A percentile compares a stretch with the other conserved stretches of the same genome.
These are phyloP conservation scores for Kodamaea sagamina DNA, from an alignment of 805 yeast species.

Conservation along the genomic window DNA sequence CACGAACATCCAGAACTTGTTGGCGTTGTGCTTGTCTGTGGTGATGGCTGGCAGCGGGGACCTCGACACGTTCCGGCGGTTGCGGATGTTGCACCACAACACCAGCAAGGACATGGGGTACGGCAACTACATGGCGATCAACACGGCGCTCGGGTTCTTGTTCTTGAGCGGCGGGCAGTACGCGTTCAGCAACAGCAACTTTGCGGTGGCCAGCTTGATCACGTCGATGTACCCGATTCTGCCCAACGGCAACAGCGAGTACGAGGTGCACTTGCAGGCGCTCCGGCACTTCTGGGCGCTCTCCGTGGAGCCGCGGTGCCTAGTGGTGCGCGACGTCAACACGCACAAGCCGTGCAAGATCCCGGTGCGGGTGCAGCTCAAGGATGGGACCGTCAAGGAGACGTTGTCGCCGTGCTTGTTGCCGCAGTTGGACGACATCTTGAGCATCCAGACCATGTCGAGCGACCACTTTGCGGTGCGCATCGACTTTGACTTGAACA, in stretches of 20 bases:
- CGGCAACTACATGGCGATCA: conserved; percentile 76
- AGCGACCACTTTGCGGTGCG: conserved; percentile 55
- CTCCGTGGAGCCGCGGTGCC: conserved; percentile 76
- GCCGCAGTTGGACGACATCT: conserved; percentile 57
- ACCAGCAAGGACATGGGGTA: conserved; percentile 49
- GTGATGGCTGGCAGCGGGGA: conserved; percentile 94
- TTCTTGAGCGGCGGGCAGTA: conserved; percentile 93
- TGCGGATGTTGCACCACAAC: conserved; percentile 67
- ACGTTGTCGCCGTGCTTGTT: conserved; percentile 65
- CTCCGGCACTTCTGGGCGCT: conserved; percentile 89
- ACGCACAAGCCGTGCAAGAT: conserved; percentile 56
- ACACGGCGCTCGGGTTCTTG: conserved; percentile 82
- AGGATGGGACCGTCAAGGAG: conserved; percentile 37
- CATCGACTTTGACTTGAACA: conserved; percentile 44
- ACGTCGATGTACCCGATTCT: conserved; percentile 78
- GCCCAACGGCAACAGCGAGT: conserved; percentile 46
- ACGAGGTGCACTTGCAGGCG: conserved; percentile 76
- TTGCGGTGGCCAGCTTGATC: conserved; percentile 68
- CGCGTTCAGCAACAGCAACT: conserved; percentile 64
- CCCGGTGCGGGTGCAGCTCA: conserved; percentile 41
- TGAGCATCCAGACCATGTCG: conserved; percentile 47
- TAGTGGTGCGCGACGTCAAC: conserved; percentile 72
- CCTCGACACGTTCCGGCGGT: conserved; percentile 68
- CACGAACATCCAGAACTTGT: conserved; percentile 54
- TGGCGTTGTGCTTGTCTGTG: conserved; percentile 66